phyloP scores from a whole-genome alignment of 2,329 filamentous ascomycete species.

The Meredithiella fracta region DNA sequence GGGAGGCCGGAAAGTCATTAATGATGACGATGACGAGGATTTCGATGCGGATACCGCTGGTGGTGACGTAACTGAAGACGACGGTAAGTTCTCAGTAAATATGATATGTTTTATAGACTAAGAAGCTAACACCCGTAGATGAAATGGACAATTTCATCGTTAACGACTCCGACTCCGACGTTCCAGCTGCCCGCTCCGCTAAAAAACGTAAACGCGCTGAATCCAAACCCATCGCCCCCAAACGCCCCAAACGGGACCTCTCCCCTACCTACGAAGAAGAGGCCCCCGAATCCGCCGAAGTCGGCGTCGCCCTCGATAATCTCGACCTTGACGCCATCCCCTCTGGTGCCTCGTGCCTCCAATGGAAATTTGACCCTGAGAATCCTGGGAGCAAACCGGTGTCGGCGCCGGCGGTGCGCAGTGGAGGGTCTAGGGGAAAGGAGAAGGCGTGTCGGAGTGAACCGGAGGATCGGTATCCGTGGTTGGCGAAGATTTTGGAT shows the following conservation, averaged over 20 bases:
- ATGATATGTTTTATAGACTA: conserved; percentile 8
- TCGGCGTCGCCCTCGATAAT: conserved; percentile 27
- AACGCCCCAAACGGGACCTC: conserved; percentile 32
- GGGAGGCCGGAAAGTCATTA: conserved; percentile 39
- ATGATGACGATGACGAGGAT: conserved; percentile 56
- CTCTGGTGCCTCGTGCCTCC: conserved; percentile 25
- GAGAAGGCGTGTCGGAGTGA: conserved; percentile 65
- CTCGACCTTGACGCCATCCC: conserved; percentile 35
- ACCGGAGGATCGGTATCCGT: conserved; percentile 72
- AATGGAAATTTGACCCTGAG: conserved; percentile 56
- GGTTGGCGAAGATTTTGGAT: conserved; percentile 75
- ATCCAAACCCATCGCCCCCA: conserved; percentile 38
- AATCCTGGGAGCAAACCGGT: conserved; percentile 21
- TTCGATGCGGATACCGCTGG: conserved; percentile 39
- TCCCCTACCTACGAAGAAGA: conserved; percentile 21
- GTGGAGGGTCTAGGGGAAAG: conserved; percentile 26
- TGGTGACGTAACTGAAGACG: conserved; percentile 42
- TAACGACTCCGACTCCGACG: conserved; percentile 75
- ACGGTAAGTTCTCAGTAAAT: conserved; percentile 28
- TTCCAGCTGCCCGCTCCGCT: conserved; percentile 32
- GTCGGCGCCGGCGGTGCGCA: conserved; percentile 15
- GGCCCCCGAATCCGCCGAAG: conserved; percentile 27
- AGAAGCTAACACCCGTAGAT: conserved; percentile 22
- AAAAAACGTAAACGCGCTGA: conserved; percentile 61
- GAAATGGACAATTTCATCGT: conserved; percentile 82